Conservation (phyloP, 495 filamentous ascomycete genomes). For the Hypoxylon lienhwacheense region DNA sequence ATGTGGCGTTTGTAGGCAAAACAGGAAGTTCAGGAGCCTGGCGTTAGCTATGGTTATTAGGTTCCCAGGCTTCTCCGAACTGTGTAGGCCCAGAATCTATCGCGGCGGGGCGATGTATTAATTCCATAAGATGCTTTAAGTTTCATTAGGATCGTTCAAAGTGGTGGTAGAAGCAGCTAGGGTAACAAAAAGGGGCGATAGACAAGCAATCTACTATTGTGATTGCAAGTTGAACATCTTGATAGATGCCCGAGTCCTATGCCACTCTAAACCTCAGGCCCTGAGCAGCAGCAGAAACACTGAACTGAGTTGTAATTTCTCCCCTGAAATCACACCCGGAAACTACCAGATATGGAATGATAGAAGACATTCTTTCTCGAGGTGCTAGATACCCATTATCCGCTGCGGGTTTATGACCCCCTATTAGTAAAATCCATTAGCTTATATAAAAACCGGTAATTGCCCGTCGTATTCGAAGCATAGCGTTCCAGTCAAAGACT, state of each 20-base stretch:
- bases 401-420: not conserved
- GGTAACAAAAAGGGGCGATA: slow-evolving; percentile 1
- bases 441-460: not conserved
- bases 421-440: slow-evolving; percentile 7
- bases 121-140: not conserved
- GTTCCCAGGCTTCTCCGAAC: not conserved
- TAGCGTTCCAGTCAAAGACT: not conserved
- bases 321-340: not conserved
- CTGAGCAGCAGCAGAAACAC: not conserved
- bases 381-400: not conserved
- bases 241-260: not conserved
- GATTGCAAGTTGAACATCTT: not conserved
- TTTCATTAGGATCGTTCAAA: not conserved
- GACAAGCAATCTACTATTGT: not conserved
- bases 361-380: not conserved
- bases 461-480: not conserved
- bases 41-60: not conserved
- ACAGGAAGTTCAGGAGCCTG: slow-evolving; percentile 10
- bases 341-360: not conserved
- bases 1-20: slow-evolving; percentile 24
- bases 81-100: not conserved
- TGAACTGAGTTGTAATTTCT: not conserved
- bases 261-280: not conserved
- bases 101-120: not conserved
- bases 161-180: not conserved